Evolutionary conservation across 1,284 basidiomycete species (phyloP), one percentile per base, ranked within the genome.

Genomic region (Prillingera fragicola): DNA sequence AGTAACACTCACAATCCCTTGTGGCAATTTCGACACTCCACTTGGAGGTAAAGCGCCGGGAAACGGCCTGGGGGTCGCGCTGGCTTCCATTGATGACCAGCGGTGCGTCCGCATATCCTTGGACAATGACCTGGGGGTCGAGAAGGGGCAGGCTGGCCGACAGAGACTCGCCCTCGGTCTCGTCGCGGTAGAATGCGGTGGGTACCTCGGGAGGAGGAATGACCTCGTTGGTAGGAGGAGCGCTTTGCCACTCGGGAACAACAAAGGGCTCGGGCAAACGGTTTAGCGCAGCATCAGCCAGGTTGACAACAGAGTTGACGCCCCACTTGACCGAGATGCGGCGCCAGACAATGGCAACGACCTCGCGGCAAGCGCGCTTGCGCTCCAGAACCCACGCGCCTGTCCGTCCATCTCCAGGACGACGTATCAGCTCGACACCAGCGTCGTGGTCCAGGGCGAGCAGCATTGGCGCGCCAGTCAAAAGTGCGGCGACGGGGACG

Each of bases 391-490:
- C 63, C 56, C 59, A 70, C 3, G 59, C 55, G 5, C 57, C 58
- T 12, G 43, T 22, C 25, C 57, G 44, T 3, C 78, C 44, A 75
- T 75, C 28, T 69, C 62, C 36, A 67, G 71, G 39, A 55, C 66
- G 38, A 67, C 58, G 52, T 23, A 76, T 60, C 28, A 77, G 45
- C 60, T 70, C 55, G 59, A 71, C 52, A 6, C 67, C 65, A 2
- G 78, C 76, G 27, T 80, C 78, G 6, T 63, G 68, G 55, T 88
- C 82, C 29, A 96, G 69, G 0, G 85, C 81, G 24, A 89, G 64
- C 28, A 97, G 70, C 84, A 94, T 91, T 2, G 92, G 91, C 25
- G 88, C 74, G 23, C 86, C 83, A 1, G 83, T 81, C 17, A 90
- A 68, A 27, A 94, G 62, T 1, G 83, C 83, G 19, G 83, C 78